Conservation (phyloP, 2,329 filamentous ascomycete species). For the Achaetomium macrosporum region DNA sequence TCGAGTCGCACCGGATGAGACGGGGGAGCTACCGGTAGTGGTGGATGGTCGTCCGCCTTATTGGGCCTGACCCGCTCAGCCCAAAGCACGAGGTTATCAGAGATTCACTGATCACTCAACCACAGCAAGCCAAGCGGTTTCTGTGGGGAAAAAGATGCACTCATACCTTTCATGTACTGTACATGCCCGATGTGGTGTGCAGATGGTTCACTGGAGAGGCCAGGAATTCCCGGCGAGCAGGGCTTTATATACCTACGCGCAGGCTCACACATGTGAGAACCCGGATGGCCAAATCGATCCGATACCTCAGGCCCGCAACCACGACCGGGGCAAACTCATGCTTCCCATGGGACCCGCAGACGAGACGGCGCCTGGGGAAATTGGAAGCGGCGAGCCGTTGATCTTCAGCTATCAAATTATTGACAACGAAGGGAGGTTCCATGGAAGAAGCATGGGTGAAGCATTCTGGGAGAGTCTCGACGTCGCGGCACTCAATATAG, state of each 20-base stretch:
- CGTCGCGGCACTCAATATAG: too few relatives aligned
- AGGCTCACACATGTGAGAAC: constrained; percentile 8
- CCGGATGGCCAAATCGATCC: constrained; percentile 1
- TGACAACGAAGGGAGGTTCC: background rate
- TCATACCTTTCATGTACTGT: too few relatives aligned
- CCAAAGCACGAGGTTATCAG: too few relatives aligned
- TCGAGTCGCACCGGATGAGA: constrained; percentile 8
- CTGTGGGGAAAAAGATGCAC: too few relatives aligned
- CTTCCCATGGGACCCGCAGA: constrained; percentile 4
- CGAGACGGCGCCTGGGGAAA: constrained; percentile 18
- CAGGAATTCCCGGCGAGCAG: constrained; percentile 1
- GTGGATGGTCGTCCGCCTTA: background rate
- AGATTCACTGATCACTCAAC: background rate
- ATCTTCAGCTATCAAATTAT: background rate
- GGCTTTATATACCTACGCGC: constrained; percentile 7
- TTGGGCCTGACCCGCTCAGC: background rate
- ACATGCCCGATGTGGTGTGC: too few relatives aligned
- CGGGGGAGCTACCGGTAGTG: too few relatives aligned
- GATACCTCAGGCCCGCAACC: too few relatives aligned
- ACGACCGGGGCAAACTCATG: too few relatives aligned
- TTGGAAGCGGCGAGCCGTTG: constrained; percentile 9
- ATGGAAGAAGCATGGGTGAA: too few relatives aligned
- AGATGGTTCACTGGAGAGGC: background rate
- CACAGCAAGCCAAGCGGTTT: too few relatives aligned
- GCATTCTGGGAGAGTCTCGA: too few relatives aligned